Percentiles rank a stretch among this genome's conserved stretches.
phyloP scores from a whole-genome alignment of 768 basidiomycete species.

The Tylopilus subfusipes region DNA sequence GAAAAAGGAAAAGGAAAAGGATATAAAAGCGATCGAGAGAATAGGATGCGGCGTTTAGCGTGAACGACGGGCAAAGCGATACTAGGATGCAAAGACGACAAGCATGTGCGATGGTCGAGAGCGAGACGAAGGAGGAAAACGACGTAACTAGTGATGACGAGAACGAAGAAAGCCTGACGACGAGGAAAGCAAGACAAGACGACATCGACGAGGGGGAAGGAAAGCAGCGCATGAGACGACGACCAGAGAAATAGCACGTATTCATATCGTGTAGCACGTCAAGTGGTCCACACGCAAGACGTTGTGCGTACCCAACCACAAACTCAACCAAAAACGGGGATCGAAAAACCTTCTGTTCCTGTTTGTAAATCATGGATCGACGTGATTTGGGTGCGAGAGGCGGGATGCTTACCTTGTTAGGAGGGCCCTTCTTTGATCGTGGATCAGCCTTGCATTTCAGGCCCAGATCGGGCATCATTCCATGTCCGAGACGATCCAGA shows the following conservation, averaged over 20 bases:
- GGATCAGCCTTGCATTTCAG: conserved; percentile 6
- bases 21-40: not conserved
- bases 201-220: not conserved
- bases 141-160: not conserved
- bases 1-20: not conserved
- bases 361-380: not conserved
- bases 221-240: not conserved
- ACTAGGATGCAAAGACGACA: not conserved
- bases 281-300: not conserved
- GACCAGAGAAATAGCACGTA: too few relatives aligned
- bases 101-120: conserved; percentile 2
- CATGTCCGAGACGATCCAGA: conserved; percentile 24
- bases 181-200: not conserved
- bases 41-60: not conserved
- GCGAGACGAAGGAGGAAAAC: not conserved
- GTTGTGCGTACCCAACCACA: not conserved
- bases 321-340: not conserved
- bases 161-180: not conserved
- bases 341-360: not conserved
- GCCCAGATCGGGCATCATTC: conserved; percentile 8
- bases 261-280: not conserved
- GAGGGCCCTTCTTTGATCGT: not conserved
- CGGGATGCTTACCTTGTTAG: not conserved
- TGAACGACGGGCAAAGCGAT: conserved; percentile 1
- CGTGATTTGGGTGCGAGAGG: not conserved